Evolutionary conservation across 2,329 filamentous ascomycete genomes (phyloP), one percentile per base, ranked within the genome.

Genomic region (Macrophomina phaseolina): DNA sequence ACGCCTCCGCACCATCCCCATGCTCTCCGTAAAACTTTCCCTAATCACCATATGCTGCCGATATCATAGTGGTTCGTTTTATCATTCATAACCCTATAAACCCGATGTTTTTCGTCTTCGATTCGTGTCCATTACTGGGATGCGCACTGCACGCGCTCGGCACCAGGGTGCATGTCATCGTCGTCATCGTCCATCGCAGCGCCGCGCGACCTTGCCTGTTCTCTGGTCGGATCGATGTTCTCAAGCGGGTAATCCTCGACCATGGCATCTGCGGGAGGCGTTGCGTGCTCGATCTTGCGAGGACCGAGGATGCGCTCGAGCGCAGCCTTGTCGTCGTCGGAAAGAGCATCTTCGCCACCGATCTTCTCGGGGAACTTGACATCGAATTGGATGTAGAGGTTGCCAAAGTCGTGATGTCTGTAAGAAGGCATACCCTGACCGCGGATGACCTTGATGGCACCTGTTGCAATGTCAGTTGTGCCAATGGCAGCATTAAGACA

Each of bases 341-440:
- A 76, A 76, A 84, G 78, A 5, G 81, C 75, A 61, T 73, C 77
- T 64, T 79, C 83, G 23, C 83, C 80, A 23, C 79, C 80, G 32
- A 85, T 75, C 28, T 74, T 74, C 55, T 83, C 90, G 58, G 95
- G 95, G 87, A 99, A 98, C 83, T 97, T 97, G 82, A 99, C 93
- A 75, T 92, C 90, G 83, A 99, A 99, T 78, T 97, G 93, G 76
- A 99, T 93, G 84, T 95, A 99, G 73, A 99, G 85, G 83, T 99
- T 97, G 75, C 95, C 95, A 77, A 87, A 89, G 81, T 98, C 92
- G 85, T 99, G 95, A 81, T 98, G 95, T 74, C 95, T 89, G 81
- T 89, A 91, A 4, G 95, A 96, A 49, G 95, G 95, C 95, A 99
- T 99, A 79, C 95, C 95, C 82, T 99, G 95, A 71, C 93, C 94